phyloP scores from a whole-genome alignment of 345 rosid genomes.

The Populus pruinosa region DNA sequence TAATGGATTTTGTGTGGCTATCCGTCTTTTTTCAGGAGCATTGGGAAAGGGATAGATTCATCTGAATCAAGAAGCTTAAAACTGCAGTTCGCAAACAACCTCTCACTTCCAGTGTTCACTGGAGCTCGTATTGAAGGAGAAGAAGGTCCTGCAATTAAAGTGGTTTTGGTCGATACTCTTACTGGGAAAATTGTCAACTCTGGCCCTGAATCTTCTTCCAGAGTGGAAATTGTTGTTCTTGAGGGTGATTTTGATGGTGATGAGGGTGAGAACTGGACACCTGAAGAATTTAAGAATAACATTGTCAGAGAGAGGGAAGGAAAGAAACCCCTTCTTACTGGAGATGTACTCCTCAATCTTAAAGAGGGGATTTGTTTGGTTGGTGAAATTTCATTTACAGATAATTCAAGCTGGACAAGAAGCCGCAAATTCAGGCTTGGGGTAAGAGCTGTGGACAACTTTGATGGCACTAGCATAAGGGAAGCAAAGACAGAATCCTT shows the following conservation, averaged over 20 bases:
- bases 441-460: constrained; percentile 65
- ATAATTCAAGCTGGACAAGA: constrained; percentile 99
- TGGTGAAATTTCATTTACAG: constrained; percentile 85
- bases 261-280: constrained; percentile 61
- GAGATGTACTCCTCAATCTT: constrained; percentile 66
- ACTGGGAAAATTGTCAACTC: constrained; percentile 56
- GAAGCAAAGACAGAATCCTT: constrained; percentile 92
- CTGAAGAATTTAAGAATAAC: constrained; percentile 76
- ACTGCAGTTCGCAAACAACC: constrained; percentile 58
- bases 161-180: constrained; percentile 63
- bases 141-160: constrained; percentile 54
- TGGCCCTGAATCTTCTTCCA: constrained; percentile 69
- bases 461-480: constrained; percentile 50
- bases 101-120: constrained; percentile 90
- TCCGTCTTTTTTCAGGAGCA: constrained; percentile 45
- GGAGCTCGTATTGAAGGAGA: constrained; percentile 93
- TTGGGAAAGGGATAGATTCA: constrained; percentile 56
- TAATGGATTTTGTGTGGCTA: neutral
- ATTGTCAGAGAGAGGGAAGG: constrained; percentile 95
- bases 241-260: constrained; percentile 91
- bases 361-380: constrained; percentile 59
- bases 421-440: constrained; percentile 95
- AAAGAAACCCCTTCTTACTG: constrained; percentile 85
- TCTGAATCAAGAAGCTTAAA: constrained; percentile 62
- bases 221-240: constrained; percentile 78